These are phyloP conservation scores for Erucastrum elatum DNA, from an alignment of 345 rosid genomes.

Conservation along the genomic window DNA sequence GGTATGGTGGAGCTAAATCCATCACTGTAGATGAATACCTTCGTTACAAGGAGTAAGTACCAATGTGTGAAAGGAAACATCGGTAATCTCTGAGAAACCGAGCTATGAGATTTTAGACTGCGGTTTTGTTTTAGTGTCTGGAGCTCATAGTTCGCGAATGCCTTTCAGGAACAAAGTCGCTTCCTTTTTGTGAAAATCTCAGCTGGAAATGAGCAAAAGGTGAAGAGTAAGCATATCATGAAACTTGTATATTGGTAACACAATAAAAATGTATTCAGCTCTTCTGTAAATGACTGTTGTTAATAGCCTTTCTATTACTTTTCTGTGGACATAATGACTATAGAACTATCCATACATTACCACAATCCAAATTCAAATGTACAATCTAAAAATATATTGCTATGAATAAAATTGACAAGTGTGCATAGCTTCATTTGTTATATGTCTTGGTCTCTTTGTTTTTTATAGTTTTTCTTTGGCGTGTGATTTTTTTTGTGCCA, in stretches of 20 bases:
- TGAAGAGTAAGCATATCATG: not conserved
- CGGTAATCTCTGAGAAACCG: conserved; percentile 21
- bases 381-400: not conserved
- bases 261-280: not conserved
- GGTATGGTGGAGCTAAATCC: conserved; percentile 95
- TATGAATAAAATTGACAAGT: not conserved
- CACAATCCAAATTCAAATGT: not conserved
- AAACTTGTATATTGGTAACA: not conserved
- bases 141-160: not conserved
- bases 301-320: not conserved
- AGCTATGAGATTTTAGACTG: not conserved
- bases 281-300: not conserved
- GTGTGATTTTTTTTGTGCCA: not conserved
- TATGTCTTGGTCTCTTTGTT: not conserved
- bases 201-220: not conserved
- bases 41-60: conserved; percentile 58
- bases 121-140: not conserved
- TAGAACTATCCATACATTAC: not conserved
- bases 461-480: not conserved
- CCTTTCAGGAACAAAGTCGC: conserved; percentile 21
- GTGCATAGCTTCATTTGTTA: not conserved
- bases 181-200: not conserved
- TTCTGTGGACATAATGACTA: not conserved
- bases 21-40: conserved; percentile 76
- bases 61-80: conserved; percentile 17